Evolutionary conservation across 1,284 basidiomycete genomes (phyloP), one percentile per base, ranked within the genome.

Genomic region (Entoloma clypeatum): DNA sequence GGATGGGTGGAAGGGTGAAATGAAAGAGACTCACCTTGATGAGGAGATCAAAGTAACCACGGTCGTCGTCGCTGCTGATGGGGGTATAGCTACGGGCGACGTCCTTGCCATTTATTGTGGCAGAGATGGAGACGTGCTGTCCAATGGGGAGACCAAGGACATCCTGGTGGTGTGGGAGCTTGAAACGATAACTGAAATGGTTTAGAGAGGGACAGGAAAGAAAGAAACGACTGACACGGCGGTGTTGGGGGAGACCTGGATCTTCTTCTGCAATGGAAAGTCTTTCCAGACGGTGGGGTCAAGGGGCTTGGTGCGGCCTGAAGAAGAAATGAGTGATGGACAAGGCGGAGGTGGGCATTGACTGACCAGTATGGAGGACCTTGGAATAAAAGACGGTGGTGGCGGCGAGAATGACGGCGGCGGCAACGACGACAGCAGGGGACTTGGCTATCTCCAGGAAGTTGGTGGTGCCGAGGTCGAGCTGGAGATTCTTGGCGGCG

Each of bases 21-120:
- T n/a, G n/a, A 31, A 16, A 17, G 28, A 31, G 21, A 54, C 55
- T 46, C 55, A 90, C 92, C 84, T 99, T 99, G 72, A 99, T 86
- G 56, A 99, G 77, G 44, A 99, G 80, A 64, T 98, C 94, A 61
- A 99, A 98, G 68, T 89, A 80, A 36, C 95, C 96, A 41, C 75
- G 76, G 68, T 97, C 86, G 48, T 95, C 88, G 60, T 98, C 90
- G 56, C 86, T 86, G 59, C 86, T 92, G 21, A 92, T 92, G 34
- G 95, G 95, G 8, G 95, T 99, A 71, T 99, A 99, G 63, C 84
- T 92, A 44, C 95, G 81, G 61, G 83, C 78, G 58, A 99, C 74
- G 30, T 85, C 75, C 72, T 97, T 97, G 57, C 92, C 95, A 54
- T 86, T 76, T 53, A 99, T 91, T 49, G 90, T 83, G 27, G 95